Conservation (phyloP, 768 basidiomycete species). For the Suillus subalutaceus region DNA sequence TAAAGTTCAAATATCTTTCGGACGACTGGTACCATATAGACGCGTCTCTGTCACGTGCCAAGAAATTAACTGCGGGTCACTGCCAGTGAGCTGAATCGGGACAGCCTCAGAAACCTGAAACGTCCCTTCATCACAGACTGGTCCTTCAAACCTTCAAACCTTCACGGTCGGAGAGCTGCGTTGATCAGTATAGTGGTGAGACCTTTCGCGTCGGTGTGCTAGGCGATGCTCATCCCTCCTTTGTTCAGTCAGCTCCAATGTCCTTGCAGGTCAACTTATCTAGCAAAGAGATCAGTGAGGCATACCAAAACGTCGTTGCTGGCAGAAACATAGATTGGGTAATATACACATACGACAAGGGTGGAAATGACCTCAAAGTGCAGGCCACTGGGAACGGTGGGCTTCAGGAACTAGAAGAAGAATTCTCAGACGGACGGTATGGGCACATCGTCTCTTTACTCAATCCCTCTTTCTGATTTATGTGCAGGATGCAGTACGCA, state of each 20-base stretch:
- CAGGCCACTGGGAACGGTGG: conserved; percentile 87
- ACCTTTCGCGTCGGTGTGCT: too few relatives aligned
- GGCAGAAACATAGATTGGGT: conserved; percentile 74
- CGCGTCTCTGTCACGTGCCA: conserved; percentile 9
- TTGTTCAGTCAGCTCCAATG: conserved; percentile 44
- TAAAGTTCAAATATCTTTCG: background rate
- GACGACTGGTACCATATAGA: background rate
- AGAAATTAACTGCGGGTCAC: conserved; percentile 9
- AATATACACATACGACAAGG: conserved; percentile 79
- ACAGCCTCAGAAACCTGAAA: conserved; percentile 9
- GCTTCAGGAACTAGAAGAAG: conserved; percentile 88
- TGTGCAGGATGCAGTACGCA: conserved; percentile 86
- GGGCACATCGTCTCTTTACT: conserved; percentile 25
- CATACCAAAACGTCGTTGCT: conserved; percentile 77
- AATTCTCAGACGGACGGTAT: conserved; percentile 92
- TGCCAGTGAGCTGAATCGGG: background rate
- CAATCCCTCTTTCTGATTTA: conserved; percentile 15
- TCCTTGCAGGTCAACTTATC: conserved; percentile 82
- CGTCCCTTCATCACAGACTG: conserved; percentile 3
- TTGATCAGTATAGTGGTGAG: conserved; percentile 5
- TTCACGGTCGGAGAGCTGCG: background rate
- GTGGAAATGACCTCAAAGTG: conserved; percentile 85
- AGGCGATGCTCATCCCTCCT: background rate
- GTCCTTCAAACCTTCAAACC: background rate
- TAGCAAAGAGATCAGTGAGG: conserved; percentile 67